Base-by-base conservation (phyloP, 2,329 filamentous ascomycete genomes). In the Colletotrichum tofieldiae region DNA sequence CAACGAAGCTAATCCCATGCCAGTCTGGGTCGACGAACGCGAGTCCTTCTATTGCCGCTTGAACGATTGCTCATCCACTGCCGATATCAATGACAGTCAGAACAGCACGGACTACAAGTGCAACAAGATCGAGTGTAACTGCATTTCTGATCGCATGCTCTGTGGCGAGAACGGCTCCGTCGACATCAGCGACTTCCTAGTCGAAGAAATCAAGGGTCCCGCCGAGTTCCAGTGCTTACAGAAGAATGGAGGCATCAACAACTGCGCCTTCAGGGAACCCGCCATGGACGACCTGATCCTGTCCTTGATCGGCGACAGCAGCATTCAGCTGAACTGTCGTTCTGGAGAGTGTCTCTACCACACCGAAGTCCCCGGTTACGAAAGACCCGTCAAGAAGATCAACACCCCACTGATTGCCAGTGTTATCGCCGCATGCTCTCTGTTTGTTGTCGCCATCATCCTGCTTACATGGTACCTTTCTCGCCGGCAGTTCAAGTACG, bases 31-130 rank as follows among this genome's bases (percentile, higher is more conserved):
- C 59, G 95, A 97, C 77, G 90, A 96, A 76, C 87, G 90, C 74
- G 96, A 99, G 83, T 98, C 96, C 1, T 99, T 99, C 86, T 99
- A 97, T 83, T 99, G 97, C 84, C 92, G 93, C 74, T 86, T 99
- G 71, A 91, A 94, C 78, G 92, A 92, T 20, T 99, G 96, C 84
- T 83, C 89, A 20, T 96, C 94, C 77, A 88, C 84, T 62, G 90
- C 93, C 80, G 88, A 93, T 69, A 92, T 92, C 72, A 88, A 90
- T 66, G 88, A 92, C 43, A 85, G 89, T 64, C 89, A 90, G 77
- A 99, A 99, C 83, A 91, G 89, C 67, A 98, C 96, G 2, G 89
- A 87, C 62, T 98, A 98, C 84, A 89, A 90, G 75, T 99, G 96
- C 83, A 88, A 96, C 54, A 91, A 94, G 73, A 92, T 98, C 77